Conservation (phyloP, 2,329 filamentous ascomycete genomes). For the Alternaria consortialis region DNA sequence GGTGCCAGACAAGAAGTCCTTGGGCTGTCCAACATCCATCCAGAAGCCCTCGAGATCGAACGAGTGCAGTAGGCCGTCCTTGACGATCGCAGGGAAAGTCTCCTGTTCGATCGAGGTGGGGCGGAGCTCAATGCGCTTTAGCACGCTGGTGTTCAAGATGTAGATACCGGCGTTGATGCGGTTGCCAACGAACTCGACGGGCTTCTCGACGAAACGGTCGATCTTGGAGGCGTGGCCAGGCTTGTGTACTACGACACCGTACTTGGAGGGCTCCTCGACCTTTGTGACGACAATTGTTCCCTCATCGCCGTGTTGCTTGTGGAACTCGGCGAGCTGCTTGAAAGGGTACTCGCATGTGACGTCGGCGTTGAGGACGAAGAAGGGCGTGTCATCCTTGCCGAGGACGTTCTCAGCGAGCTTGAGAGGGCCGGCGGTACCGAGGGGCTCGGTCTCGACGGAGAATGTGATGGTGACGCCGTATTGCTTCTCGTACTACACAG, state of each 20-base stretch:
- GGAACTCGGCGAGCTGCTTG: slow-evolving; percentile 86
- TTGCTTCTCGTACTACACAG: slow-evolving; percentile 78
- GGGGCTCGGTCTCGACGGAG: slow-evolving; percentile 93
- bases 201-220: slow-evolving; percentile 99
- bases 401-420: slow-evolving; percentile 95
- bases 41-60: slow-evolving; percentile 98
- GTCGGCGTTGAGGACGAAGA: slow-evolving; percentile 98
- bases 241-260: slow-evolving; percentile 98
- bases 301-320: slow-evolving; percentile 91
- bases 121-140: slow-evolving; percentile 91
- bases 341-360: slow-evolving; percentile 99
- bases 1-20: slow-evolving; percentile 96
- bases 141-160: slow-evolving; percentile 91
- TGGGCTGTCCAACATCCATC: slow-evolving; percentile 99
- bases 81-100: slow-evolving; percentile 94
- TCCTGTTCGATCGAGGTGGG: slow-evolving; percentile 99
- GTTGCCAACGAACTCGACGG: slow-evolving; percentile 97
- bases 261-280: slow-evolving; percentile 98
- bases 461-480: slow-evolving; percentile 97
- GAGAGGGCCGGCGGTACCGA: slow-evolving; percentile 92
- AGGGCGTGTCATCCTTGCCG: slow-evolving; percentile 90
- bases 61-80: slow-evolving; percentile 89
- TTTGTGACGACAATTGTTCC: slow-evolving; percentile 98
- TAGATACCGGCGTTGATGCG: slow-evolving; percentile 99
- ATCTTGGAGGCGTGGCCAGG: slow-evolving; percentile 89